A percentile compares a stretch with the other conserved stretches of the same genome.
Evolutionary conservation across 805 yeast genomes (phyloP).

Genomic region (Brettanomyces anomalus): DNA sequence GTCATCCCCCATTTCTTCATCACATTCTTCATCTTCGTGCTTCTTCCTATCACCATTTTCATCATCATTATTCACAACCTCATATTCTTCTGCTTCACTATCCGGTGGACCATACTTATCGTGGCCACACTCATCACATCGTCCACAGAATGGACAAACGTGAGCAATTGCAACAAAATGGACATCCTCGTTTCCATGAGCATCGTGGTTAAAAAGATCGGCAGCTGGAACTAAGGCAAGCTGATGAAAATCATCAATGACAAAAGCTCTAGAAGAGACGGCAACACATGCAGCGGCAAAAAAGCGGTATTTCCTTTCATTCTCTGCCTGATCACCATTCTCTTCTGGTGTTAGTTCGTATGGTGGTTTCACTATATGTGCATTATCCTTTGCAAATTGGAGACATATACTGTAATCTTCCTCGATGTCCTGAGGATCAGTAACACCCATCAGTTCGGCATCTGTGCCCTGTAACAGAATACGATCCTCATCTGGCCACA

Average conservation of each 20-base stretch:
- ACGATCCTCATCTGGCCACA: slow-evolving; percentile 51
- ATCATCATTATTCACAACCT: slow-evolving; percentile 21
- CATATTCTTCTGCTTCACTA: slow-evolving; percentile 32
- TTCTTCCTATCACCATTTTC: slow-evolving; percentile 15
- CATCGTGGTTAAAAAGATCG: slow-evolving; percentile 72
- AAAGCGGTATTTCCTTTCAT: slow-evolving; percentile 25
- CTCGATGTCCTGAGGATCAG: slow-evolving; percentile 37
- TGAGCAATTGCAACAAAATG: slow-evolving; percentile 48
- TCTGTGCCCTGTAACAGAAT: slow-evolving; percentile 50
- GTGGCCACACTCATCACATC: slow-evolving; percentile 24
- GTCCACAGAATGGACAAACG: slow-evolving; percentile 29
- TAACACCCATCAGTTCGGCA: slow-evolving; percentile 48
- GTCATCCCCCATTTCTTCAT: slow-evolving; percentile 10
- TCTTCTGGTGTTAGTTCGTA: slow-evolving; percentile 19
- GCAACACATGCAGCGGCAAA: slow-evolving; percentile 55
- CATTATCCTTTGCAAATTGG: slow-evolving; percentile 30
- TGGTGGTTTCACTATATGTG: slow-evolving; percentile 28
- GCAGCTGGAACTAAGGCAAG: slow-evolving; percentile 85
- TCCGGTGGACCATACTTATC: slow-evolving; percentile 21
- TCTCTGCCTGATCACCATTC: slow-evolving; percentile 13
- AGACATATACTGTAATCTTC: slow-evolving; percentile 31
- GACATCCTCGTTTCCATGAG: slow-evolving; percentile 47
- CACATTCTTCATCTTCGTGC: slow-evolving; percentile 12
- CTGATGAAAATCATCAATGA: slow-evolving; percentile 66
- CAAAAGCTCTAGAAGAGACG: slow-evolving; percentile 72